Evolutionary conservation across 75 land plant genomes (phyloP).

Genomic region (Cryptomeria japonica): DNA sequence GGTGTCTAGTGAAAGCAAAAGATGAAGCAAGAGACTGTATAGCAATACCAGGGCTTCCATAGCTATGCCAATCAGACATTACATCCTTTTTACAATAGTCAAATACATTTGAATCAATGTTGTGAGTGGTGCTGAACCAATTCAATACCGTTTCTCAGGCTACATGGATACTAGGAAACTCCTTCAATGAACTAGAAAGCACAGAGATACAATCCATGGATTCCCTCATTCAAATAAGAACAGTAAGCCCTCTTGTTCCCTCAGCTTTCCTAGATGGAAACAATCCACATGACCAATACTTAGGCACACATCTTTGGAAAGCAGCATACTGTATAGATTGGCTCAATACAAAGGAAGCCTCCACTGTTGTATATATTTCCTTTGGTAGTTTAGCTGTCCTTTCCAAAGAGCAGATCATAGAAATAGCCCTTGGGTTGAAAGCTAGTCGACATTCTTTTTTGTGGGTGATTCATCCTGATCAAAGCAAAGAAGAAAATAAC

Average conservation of each 20-base stretch:
- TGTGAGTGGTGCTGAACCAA: conserved; percentile 17
- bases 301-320: neutral
- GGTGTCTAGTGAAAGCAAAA: too few species aligned
- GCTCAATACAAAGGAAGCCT: too few species aligned
- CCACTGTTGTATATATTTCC: too few species aligned
- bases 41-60: too few species aligned
- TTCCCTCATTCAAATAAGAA: conserved; percentile 19
- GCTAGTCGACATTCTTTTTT: too few species aligned
- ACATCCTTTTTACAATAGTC: conserved; percentile 49
- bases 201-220: neutral
- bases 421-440: too few species aligned
- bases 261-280: neutral
- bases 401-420: too few species aligned
- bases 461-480: too few species aligned
- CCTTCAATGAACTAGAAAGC: conserved; percentile 29
- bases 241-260: conserved; percentile 29
- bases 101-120: conserved; percentile 21
- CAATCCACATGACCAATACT: neutral
- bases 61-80: conserved; percentile 36
- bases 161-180: conserved; percentile 48
- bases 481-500: too few species aligned
- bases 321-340: neutral
- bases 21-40: too few species aligned
- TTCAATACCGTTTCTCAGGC: conserved; percentile 29
- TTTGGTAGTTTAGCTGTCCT: too few species aligned